Evolutionary conservation across 2,329 filamentous ascomycete species (phyloP), one percentile per base, ranked within the genome.

Genomic region (Penicillium sp.): DNA sequence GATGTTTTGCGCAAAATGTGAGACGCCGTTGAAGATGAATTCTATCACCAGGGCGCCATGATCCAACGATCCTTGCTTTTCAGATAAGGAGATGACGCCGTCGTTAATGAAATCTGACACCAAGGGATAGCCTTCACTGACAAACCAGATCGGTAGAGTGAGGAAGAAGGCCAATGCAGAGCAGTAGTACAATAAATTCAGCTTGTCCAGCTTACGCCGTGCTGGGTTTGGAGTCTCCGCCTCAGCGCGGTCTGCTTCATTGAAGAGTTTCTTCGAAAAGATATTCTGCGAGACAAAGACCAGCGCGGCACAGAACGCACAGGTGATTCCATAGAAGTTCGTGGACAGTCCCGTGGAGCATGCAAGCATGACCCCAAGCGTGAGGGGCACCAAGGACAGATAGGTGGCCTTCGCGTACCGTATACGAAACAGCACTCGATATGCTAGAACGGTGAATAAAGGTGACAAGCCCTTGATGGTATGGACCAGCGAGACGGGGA

Each of bases 221-320:
- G 73, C 66, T 0, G 75, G 73, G 22, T 72, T 64, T 1, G 77
- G 77, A 2, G 71, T 68, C 37, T 95, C 86, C 6, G 81, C 79
- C 65, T 95, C 90, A 2, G 86, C 85, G 41, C 81, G 81, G 5
- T 87, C 83, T 5, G 86, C 87, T 59, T 95, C 89, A 62, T 95
- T 98, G 72, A 98, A 98, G 7, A 98, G 79, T 50, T 87, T 86
- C 67, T 98, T 98, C 13, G 90, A 96, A 50, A 95, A 94, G 40
- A 98, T 98, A 60, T 98, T 98, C 60, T 98, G 92, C 0, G 88
- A 92, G 23, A 98, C 92, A 59, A 98, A 98, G 48, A 96, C 84
- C 39, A 96, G 71, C 6, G 92, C 87, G n/a, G 87, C 89, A 22
- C 86, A 71, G 25, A 98, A 82, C 3, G 92, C 89, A 56, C 89